phyloP scores from a whole-genome alignment of 441 rosid species.

The Populus hybrid region DNA sequence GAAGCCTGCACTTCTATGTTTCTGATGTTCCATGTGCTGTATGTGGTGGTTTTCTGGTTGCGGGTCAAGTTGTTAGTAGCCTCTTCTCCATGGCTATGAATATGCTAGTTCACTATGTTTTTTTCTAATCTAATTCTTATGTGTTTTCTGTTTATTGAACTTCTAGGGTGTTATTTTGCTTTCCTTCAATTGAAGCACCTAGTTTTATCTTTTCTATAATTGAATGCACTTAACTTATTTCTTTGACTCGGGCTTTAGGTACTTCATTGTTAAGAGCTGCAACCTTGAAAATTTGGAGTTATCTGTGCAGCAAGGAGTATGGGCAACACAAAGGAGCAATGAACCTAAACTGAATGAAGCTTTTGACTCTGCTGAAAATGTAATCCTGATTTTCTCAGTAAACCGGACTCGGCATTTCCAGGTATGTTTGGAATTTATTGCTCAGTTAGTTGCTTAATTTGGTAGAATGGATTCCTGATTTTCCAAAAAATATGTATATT shows the following conservation, averaged over 20 bases:
- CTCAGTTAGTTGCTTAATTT: constrained; percentile 1
- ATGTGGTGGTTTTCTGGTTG: neutral
- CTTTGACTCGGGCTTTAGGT: constrained; percentile 49
- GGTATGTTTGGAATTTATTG: constrained; percentile 45
- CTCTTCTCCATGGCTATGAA: neutral
- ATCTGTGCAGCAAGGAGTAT: constrained; percentile 98
- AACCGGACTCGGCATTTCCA: constrained; percentile 98
- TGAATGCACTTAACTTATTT: constrained; percentile 21
- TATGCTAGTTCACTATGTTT: neutral
- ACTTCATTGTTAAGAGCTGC: constrained; percentile 97
- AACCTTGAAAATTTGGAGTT: constrained; percentile 95
- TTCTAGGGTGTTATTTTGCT: neutral
- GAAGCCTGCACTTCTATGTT: neutral
- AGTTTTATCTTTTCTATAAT: neutral
- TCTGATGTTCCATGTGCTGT: constrained; percentile 6
- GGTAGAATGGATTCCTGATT: neutral
- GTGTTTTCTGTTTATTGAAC: neutral
- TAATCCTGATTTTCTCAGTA: constrained; percentile 86
- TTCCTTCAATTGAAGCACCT: neutral
- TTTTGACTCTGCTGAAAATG: constrained; percentile 89
- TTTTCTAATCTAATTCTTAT: neutral
- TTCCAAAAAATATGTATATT: neutral
- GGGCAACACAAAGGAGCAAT: constrained; percentile 99
- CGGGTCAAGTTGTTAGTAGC: constrained; percentile 16
- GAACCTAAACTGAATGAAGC: constrained; percentile 98